Conservation (phyloP, 2,329 filamentous ascomycete genomes). For the Aplosporella prunicola region DNA sequence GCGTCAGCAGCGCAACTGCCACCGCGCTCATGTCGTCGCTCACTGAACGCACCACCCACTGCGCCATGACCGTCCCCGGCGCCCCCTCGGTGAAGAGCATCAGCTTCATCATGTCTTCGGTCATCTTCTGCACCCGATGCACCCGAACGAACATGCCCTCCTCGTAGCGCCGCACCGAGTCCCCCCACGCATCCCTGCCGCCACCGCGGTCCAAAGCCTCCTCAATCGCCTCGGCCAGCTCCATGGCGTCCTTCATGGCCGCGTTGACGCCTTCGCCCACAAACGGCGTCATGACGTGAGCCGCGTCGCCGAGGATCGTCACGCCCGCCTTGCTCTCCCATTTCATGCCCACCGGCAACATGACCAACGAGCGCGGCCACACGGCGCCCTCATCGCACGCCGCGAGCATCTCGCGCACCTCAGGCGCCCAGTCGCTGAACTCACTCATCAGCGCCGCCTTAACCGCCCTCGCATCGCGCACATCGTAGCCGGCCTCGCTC, state of each 20-base stretch:
- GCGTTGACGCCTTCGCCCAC: constrained; percentile 26
- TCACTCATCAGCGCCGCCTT: constrained; percentile 16
- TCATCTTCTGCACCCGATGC: constrained; percentile 1
- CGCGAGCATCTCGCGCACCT: constrained; percentile 19
- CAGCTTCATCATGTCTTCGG: constrained; percentile 1
- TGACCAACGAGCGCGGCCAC: constrained; percentile 25
- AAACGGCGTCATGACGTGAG: constrained; percentile 32
- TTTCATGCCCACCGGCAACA: constrained; percentile 29
- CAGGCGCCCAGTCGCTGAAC: constrained; percentile 23
- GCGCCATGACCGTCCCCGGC: background rate
- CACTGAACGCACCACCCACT: constrained; percentile 1
- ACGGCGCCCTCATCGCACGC: constrained; percentile 15
- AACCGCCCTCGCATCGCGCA: background rate
- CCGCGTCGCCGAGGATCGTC: constrained; percentile 34
- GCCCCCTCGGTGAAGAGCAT: background rate
- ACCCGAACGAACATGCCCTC: background rate
- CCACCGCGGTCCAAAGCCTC: background rate
- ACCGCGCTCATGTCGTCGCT: background rate
- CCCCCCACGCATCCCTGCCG: background rate
- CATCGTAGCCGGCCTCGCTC: constrained; percentile 13
- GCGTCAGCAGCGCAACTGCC: background rate
- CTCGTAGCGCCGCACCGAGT: background rate
- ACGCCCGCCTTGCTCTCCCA: constrained; percentile 30
- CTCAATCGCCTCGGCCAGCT: constrained; percentile 1
- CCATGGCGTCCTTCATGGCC: constrained; percentile 4